phyloP scores from a whole-genome alignment of 2,329 filamentous ascomycete genomes.

The Monosporascus sp. region DNA sequence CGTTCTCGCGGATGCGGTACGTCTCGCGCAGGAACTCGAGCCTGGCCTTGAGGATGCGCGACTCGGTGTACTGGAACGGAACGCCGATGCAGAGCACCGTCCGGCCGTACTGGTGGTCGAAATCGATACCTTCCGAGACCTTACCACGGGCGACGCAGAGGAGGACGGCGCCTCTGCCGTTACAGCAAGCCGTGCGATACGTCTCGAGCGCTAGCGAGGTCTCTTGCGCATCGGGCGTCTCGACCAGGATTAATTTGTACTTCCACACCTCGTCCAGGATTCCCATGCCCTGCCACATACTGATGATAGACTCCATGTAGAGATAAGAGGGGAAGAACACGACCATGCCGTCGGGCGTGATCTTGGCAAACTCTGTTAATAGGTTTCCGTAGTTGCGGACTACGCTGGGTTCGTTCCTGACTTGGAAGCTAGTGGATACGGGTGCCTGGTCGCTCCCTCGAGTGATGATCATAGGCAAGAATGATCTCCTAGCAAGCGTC shows the following conservation, averaged over 20 bases:
- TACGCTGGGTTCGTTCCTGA: constrained; percentile 93
- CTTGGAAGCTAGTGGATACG: constrained; percentile 90
- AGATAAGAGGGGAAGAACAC: constrained; percentile 98
- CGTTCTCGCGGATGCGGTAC: constrained; percentile 93
- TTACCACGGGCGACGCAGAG: constrained; percentile 96
- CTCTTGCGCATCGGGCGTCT: constrained; percentile 96
- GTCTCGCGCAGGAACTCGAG: constrained; percentile 96
- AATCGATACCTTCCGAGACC: constrained; percentile 97
- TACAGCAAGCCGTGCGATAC: constrained; percentile 95
- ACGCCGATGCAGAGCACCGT: constrained; percentile 96
- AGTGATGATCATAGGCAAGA: constrained; percentile 96
- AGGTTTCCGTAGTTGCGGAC: constrained; percentile 94
- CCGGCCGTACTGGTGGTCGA: constrained; percentile 96
- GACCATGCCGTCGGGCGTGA: constrained; percentile 96
- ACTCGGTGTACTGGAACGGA: constrained; percentile 98
- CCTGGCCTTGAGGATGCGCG: constrained; percentile 88
- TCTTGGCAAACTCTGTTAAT: constrained; percentile 88
- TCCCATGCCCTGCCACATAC: constrained; percentile 98
- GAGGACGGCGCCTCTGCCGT: constrained; percentile 86
- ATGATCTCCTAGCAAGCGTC: constrained; percentile 91
- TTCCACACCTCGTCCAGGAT: constrained; percentile 98
- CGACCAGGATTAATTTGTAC: constrained; percentile 95
- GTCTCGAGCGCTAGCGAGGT: constrained; percentile 93
- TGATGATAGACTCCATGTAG: constrained; percentile 99
- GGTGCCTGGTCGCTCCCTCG: constrained; percentile 89